A percentile compares a stretch with the other conserved stretches of the same genome.
These are phyloP conservation scores for Cyclotella choctawhatcheeana DNA, from an alignment of 108 stramenopile species.

Conservation along the genomic window DNA sequence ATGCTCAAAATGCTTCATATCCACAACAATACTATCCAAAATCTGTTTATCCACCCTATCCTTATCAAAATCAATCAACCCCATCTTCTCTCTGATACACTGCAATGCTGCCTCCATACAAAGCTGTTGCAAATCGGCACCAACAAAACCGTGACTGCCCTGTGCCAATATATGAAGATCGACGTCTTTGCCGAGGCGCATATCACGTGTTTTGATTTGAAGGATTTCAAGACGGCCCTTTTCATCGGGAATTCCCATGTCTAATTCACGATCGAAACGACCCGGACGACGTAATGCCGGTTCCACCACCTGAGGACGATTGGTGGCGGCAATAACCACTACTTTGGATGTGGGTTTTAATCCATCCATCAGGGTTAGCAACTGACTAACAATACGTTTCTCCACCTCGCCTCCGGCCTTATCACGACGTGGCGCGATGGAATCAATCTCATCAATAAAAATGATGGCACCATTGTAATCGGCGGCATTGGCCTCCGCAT, in stretches of 20 bases:
- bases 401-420: constrained; percentile 95
- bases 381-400: constrained; percentile 96
- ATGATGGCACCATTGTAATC: constrained; percentile 94
- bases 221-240: constrained; percentile 96
- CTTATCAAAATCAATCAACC: constrained; percentile 82
- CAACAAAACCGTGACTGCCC: constrained; percentile 98
- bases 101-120: constrained; percentile 95
- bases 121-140: constrained; percentile 97
- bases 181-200: constrained; percentile 85
- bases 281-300: constrained; percentile 96
- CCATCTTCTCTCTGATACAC: constrained; percentile 94
- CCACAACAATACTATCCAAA: constrained; percentile 84
- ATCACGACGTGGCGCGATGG: constrained; percentile 98
- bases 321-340: constrained; percentile 98
- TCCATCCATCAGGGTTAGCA: constrained; percentile 98
- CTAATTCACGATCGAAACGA: constrained; percentile 97
- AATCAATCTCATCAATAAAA: constrained; percentile 99
- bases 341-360: constrained; percentile 93
- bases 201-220: constrained; percentile 95
- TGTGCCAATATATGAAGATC: constrained; percentile 91
- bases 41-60: constrained; percentile 78
- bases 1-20: constrained; percentile 91
- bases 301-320: constrained; percentile 97
- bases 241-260: constrained; percentile 99
- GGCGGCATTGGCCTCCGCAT: constrained; percentile 81